phyloP scores from a whole-genome alignment of 352 stramenopile genomes.

The Phytophthora sp. region DNA sequence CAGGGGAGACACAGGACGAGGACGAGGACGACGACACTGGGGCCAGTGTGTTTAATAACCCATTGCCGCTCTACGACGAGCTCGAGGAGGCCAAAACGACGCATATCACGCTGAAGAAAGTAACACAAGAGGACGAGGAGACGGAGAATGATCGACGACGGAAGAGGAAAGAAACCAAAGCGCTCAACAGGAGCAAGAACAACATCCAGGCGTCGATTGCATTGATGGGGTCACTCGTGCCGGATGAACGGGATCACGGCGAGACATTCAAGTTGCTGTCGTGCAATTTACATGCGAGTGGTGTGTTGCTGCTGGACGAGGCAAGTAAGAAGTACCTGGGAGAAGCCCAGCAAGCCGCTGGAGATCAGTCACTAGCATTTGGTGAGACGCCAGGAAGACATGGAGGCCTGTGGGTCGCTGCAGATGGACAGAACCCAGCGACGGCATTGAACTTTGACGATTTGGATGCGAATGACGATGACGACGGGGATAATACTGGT shows the following conservation, averaged over 20 bases:
- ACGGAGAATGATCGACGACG: slow-evolving; percentile 17
- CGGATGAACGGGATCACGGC: slow-evolving; percentile 76
- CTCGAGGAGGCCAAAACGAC: slow-evolving; percentile 56
- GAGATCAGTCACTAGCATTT: slow-evolving; percentile 27
- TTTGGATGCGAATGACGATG: slow-evolving; percentile 41
- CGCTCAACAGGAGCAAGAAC: slow-evolving; percentile 59
- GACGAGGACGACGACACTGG: slow-evolving; percentile 33
- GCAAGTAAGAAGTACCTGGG: slow-evolving; percentile 73
- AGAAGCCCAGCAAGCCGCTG: slow-evolving; percentile 18
- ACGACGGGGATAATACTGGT: slow-evolving; percentile 23
- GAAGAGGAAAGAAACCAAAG: slow-evolving; percentile 29
- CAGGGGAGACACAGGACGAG: slow-evolving; percentile 30
- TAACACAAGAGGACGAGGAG: slow-evolving; percentile 20
- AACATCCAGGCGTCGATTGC: slow-evolving; percentile 82
- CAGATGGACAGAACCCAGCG: slow-evolving; percentile 31
- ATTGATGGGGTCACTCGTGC: slow-evolving; percentile 81
- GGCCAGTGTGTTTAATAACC: slow-evolving; percentile 56
- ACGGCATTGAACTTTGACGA: slow-evolving; percentile 55
- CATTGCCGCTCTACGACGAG: slow-evolving; percentile 68
- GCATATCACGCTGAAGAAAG: slow-evolving; percentile 62
- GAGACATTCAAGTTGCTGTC: slow-evolving; percentile 88
- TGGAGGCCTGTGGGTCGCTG: slow-evolving; percentile 26
- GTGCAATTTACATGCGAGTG: slow-evolving; percentile 73
- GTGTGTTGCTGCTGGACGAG: slow-evolving; percentile 82
- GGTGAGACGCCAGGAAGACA: slow-evolving; percentile 32